Evolutionary conservation across 805 yeast species (phyloP), one percentile per base, ranked within the genome.

Genomic region (Starmerella bombicola): DNA sequence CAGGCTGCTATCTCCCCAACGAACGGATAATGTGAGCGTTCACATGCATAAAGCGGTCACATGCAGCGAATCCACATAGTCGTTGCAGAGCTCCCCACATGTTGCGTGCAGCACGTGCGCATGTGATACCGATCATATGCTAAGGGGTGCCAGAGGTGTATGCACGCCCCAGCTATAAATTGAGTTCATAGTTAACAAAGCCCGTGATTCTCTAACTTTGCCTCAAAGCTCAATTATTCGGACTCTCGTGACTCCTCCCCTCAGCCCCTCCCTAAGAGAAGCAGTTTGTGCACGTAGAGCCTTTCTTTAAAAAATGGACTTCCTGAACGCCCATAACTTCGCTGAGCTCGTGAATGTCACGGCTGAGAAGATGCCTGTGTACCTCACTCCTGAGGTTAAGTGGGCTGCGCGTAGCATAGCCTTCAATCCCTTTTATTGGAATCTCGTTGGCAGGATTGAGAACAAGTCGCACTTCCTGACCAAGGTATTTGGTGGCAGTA

Each of bases 401-500:
- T 32, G 24, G 32, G 47, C 55, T 3, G 55, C 55, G 2, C 40
- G 42, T 7, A 47, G 38, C 39, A 80, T 91, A 52, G 76, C 78
- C 13, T 86, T 91, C 72, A 91, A 91, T 59, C 98, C 98, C 15
- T 72, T 81, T 24, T 88, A 86, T 58, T 91, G 98, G 98, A 91
- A 91, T 60, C 70, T 80, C 43, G 93, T 74, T 18, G 98, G 98
- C 5, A 71, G 97, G 52, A 54, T 73, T 21, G 97, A 91, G 58
- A 83, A 83, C 68, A 73, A 74, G 45, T 75, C 82, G 13, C 80
- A 80, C 50, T 54, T 80, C 39, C 62, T 88, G 40, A 82, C 97
- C 17, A 83, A 79, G 53, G 46, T 81, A 17, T 70, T 80, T 1
- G 78, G 81, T 23, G 78, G 82, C 19, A 70, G 69, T 39, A 67